A percentile compares a stretch with the other conserved stretches of the same genome.
phyloP scores from a whole-genome alignment of 176 grass and related monocot genomes.

The Neostapfia colusana region DNA sequence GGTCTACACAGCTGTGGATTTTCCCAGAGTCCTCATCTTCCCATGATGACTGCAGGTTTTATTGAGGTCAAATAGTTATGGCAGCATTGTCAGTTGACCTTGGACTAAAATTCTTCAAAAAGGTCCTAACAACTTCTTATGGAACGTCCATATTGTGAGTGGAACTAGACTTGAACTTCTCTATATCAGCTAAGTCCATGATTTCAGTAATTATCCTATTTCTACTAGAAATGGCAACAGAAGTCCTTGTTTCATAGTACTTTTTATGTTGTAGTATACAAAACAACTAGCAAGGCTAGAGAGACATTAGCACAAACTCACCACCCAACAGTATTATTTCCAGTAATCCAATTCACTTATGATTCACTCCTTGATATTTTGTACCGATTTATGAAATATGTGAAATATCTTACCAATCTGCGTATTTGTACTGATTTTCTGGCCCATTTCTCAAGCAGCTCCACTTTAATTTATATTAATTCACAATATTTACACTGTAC shows the following conservation, averaged over 20 bases:
- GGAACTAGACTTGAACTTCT: not conserved
- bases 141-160: not conserved
- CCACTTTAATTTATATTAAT: slow-evolving; percentile 13
- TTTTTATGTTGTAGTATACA: not conserved
- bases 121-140: slow-evolving; percentile 16
- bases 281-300: not conserved
- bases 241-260: not conserved
- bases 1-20: slow-evolving; percentile 90
- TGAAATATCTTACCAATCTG: not conserved
- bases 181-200: slow-evolving; percentile 1
- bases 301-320: slow-evolving; percentile 1
- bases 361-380: not conserved
- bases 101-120: slow-evolving; percentile 22
- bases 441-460: slow-evolving; percentile 14
- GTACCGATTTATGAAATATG: too few relatives aligned
- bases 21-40: slow-evolving; percentile 86
- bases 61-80: slow-evolving; percentile 16
- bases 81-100: not conserved
- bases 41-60: slow-evolving; percentile 81
- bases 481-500: not conserved
- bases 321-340: not conserved
- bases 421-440: slow-evolving; percentile 13
- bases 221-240: slow-evolving; percentile 21
- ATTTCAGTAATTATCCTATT: not conserved
- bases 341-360: not conserved